Conservation (phyloP, 306 rosid genomes). For the Cotoneaster glaucophyllus region DNA sequence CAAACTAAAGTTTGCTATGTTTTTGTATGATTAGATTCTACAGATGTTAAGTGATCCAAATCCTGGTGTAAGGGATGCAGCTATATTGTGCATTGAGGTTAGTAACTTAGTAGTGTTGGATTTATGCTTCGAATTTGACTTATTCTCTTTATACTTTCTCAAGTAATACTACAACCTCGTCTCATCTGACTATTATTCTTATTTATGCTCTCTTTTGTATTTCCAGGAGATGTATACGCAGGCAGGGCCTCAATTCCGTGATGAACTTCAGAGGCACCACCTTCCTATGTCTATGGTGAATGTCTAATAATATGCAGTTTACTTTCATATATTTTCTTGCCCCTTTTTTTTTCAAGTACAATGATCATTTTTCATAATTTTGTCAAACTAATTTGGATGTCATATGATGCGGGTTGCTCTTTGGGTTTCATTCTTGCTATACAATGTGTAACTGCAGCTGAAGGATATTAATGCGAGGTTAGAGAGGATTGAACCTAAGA, state of each 20-base stretch:
- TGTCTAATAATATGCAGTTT: not conserved
- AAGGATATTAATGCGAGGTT: slow-evolving; percentile 92
- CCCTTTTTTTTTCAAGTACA: not conserved
- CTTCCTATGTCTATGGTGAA: slow-evolving; percentile 83
- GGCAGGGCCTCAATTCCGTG: slow-evolving; percentile 92
- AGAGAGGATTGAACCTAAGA: slow-evolving; percentile 87
- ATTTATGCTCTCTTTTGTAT: slow-evolving; percentile 3
- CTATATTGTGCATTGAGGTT: slow-evolving; percentile 90
- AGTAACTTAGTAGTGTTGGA: slow-evolving; percentile 24
- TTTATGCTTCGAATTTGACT: not conserved
- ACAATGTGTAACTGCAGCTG: slow-evolving; percentile 44
- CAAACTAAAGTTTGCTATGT: slow-evolving; percentile 5
- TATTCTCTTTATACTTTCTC: not conserved
- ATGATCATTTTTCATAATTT: not conserved
- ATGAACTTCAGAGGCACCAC: slow-evolving; percentile 85
- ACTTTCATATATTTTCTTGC: not conserved
- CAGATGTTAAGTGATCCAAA: slow-evolving; percentile 86
- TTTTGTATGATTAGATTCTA: slow-evolving; percentile 55
- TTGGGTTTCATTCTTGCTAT: not conserved
- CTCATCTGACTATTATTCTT: not conserved
- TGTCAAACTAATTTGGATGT: not conserved
- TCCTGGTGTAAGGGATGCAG: slow-evolving; percentile 87
- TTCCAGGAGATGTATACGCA: slow-evolving; percentile 91
- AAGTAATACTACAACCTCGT: not conserved
- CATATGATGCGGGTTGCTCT: not conserved